Evolutionary conservation across 768 basidiomycete genomes (phyloP).

Genomic region (Pisolithus albus): DNA sequence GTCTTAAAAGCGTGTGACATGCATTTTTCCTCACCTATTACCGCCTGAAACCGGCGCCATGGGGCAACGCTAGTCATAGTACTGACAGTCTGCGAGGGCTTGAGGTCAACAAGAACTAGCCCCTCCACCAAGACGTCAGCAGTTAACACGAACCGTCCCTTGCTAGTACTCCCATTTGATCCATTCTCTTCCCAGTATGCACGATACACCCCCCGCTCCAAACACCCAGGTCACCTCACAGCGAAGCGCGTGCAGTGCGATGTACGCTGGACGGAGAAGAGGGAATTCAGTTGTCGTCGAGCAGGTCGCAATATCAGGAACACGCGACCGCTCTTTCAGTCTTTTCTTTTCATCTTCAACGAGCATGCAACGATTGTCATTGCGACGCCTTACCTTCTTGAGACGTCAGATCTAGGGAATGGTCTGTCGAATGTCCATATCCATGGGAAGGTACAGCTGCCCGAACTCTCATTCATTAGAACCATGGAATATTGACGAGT

Average conservation of each 20-base stretch:
- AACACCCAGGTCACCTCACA: constrained; percentile 10
- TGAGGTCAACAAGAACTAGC: background rate
- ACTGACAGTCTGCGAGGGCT: too few species aligned
- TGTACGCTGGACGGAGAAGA: background rate
- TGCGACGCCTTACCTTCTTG: too few species aligned
- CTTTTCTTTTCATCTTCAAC: background rate
- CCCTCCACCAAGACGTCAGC: constrained; percentile 2
- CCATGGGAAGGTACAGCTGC: too few species aligned
- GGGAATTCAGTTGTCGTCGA: background rate
- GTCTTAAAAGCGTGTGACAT: too few species aligned
- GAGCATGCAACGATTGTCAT: too few species aligned
- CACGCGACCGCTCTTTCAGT: background rate
- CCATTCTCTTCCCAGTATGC: background rate
- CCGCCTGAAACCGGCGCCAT: too few species aligned
- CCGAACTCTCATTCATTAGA: too few species aligned
- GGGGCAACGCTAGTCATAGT: too few species aligned
- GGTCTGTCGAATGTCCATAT: too few species aligned
- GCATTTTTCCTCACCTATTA: too few species aligned
- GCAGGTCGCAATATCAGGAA: background rate
- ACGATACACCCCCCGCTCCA: constrained; percentile 5
- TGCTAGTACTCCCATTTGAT: constrained; percentile 2
- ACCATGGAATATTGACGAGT: too few species aligned
- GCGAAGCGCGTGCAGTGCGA: constrained; percentile 8
- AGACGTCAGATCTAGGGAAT: too few species aligned
- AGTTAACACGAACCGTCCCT: constrained; percentile 4